Conservation (phyloP, 306 rosid species). For the Ochetophila trinervis region DNA sequence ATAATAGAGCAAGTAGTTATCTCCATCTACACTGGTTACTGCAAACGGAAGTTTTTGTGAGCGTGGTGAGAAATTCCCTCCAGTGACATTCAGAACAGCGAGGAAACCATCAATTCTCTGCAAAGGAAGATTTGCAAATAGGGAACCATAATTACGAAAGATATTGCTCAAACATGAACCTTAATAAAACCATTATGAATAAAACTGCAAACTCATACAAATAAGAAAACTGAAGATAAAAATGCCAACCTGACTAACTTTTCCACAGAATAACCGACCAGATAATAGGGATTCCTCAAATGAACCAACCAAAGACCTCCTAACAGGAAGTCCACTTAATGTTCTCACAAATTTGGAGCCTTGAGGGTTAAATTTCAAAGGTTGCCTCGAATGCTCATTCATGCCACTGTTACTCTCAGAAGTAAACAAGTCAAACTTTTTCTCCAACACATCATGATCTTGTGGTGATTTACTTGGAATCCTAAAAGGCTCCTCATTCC, state of each 20-base stretch:
- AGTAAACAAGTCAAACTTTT: constrained; percentile 32
- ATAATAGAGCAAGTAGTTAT: constrained; percentile 62
- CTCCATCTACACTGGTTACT: constrained; percentile 78
- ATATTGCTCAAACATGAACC: constrained; percentile 13
- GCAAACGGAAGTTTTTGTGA: constrained; percentile 74
- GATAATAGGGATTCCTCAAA: constrained; percentile 84
- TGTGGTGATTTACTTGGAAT: constrained; percentile 27
- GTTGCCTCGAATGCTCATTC: constrained; percentile 37
- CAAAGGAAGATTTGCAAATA: constrained; percentile 14
- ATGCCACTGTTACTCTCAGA: constrained; percentile 30
- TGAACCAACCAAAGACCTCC: constrained; percentile 82
- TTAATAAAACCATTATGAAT: constrained; percentile 19
- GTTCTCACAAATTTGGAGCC: constrained; percentile 32
- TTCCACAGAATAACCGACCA: constrained; percentile 58
- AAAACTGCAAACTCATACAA: constrained; percentile 9
- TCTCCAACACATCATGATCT: constrained; percentile 32
- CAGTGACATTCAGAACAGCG: constrained; percentile 67
- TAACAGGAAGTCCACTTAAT: constrained; percentile 36
- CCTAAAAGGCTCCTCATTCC: constrained; percentile 25
- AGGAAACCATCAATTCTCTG: constrained; percentile 90
- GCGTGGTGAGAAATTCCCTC: constrained; percentile 70
- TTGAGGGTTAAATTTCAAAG: constrained; percentile 38
- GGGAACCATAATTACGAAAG: neutral
- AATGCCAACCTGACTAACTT: constrained; percentile 56
- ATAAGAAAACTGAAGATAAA: constrained; percentile 15